These are phyloP conservation scores for Paramecium caudatum DNA, from an alignment of 73 alveolate species.

Conservation along the genomic window DNA sequence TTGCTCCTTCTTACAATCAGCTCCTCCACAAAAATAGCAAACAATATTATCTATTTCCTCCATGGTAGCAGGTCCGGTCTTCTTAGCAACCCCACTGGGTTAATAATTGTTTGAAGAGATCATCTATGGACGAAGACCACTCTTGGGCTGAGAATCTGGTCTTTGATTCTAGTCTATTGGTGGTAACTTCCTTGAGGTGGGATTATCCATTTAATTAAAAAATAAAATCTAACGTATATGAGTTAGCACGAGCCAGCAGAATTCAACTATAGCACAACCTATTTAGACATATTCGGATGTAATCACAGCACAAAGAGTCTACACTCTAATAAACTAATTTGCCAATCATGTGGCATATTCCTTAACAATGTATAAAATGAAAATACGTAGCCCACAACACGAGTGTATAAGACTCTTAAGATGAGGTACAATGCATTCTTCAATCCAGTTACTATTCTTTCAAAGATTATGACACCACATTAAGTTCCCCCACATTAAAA, in stretches of 20 bases:
- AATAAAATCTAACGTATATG: slow-evolving; percentile 62
- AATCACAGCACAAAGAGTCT: neutral
- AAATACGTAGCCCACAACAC: slow-evolving; percentile 52
- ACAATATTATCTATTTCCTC: slow-evolving; percentile 66
- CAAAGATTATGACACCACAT: neutral
- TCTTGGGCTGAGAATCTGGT: too few species aligned
- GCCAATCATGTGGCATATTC: slow-evolving; percentile 60
- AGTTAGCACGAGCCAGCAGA: neutral
- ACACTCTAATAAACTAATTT: slow-evolving; percentile 17
- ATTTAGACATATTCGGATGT: slow-evolving; percentile 58
- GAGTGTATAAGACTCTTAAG: slow-evolving; percentile 50
- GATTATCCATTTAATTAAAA: slow-evolving; percentile 39
- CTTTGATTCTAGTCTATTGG: neutral
- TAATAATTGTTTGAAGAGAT: too few species aligned
- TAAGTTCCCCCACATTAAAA: neutral
- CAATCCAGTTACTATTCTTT: slow-evolving; percentile 30
- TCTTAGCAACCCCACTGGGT: too few species aligned
- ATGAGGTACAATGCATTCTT: slow-evolving; percentile 55
- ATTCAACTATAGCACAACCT: neutral
- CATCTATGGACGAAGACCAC: too few species aligned
- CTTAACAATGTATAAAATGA: slow-evolving; percentile 29
- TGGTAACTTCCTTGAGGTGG: slow-evolving; percentile 31
- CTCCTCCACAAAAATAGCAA: slow-evolving; percentile 72
- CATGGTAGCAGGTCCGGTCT: slow-evolving; percentile 34
- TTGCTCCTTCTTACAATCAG: slow-evolving; percentile 76